Percentiles rank a stretch among this genome's conserved stretches.
Evolutionary conservation across 2,329 filamentous ascomycete genomes (phyloP).

Genomic region (Venturia oleaginea): DNA sequence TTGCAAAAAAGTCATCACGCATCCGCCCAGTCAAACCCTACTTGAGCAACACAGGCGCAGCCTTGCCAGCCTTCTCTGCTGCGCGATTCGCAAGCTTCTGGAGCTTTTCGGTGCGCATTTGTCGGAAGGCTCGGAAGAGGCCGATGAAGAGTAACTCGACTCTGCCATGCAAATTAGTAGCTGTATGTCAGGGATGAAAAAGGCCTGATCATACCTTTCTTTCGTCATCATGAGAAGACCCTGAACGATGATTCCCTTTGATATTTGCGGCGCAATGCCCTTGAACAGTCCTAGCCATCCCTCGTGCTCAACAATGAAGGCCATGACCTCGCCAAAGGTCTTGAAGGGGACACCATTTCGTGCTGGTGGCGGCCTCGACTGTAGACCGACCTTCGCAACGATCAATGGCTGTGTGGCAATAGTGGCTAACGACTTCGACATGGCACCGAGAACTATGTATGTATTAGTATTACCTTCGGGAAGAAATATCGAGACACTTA

Average conservation of each 20-base stretch:
- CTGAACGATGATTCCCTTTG: conserved; percentile 89
- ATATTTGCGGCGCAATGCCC: conserved; percentile 86
- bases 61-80: conserved; percentile 40
- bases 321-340: conserved; percentile 89
- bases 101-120: conserved; percentile 60
- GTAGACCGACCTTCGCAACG: conserved; percentile 92
- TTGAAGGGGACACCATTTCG: conserved; percentile 87
- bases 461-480: conserved; percentile 16
- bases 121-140: conserved; percentile 71
- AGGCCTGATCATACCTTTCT: conserved; percentile 56
- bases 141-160: conserved; percentile 84
- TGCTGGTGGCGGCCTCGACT: conserved; percentile 79
- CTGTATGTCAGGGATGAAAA: neutral
- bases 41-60: conserved; percentile 11
- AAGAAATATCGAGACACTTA: conserved; percentile 42
- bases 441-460: conserved; percentile 67
- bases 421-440: conserved; percentile 88
- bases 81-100: conserved; percentile 57
- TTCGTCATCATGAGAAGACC: conserved; percentile 99
- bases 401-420: conserved; percentile 91
- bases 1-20: neutral
- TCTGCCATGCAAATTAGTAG: conserved; percentile 23
- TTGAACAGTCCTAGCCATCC: conserved; percentile 83
- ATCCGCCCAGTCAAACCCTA: neutral
- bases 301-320: conserved; percentile 84